Conservation (phyloP, 768 basidiomycete genomes). For the Boletus tylopilopsis region DNA sequence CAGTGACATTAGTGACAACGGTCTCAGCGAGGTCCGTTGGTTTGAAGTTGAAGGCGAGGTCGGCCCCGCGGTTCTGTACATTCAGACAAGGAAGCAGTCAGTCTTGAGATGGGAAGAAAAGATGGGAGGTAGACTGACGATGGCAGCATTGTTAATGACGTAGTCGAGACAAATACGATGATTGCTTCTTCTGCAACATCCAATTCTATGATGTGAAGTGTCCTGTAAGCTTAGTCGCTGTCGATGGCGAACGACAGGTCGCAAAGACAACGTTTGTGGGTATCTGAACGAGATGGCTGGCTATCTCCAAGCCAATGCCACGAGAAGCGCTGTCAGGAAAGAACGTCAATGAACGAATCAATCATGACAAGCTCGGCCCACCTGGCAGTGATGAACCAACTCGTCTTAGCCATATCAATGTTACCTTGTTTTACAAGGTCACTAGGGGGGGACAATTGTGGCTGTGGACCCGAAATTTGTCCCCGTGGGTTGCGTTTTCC, state of each 20-base stretch:
- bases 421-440: too few species aligned
- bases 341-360: background rate
- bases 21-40: conserved; percentile 11
- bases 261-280: conserved; percentile 21
- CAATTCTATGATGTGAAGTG: conserved; percentile 32
- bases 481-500: too few species aligned
- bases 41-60: conserved; percentile 27
- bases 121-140: conserved; percentile 25
- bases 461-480: too few species aligned
- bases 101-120: too few species aligned
- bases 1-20: conserved; percentile 32
- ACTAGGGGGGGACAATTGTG: too few species aligned
- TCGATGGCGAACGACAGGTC: conserved; percentile 20
- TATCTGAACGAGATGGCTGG: conserved; percentile 9
- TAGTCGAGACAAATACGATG: conserved; percentile 10
- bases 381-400: conserved; percentile 12
- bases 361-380: background rate
- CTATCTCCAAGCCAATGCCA: conserved; percentile 13
- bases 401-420: background rate
- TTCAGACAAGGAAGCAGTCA: too few species aligned
- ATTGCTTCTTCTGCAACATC: conserved; percentile 27
- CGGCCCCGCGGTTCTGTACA: conserved; percentile 18
- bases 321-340: conserved; percentile 2
- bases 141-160: conserved; percentile 34
- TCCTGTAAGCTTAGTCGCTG: conserved; percentile 18